Evolutionary conservation across 176 grass and related monocot genomes (phyloP).

Genomic region (Eleusine indica): DNA sequence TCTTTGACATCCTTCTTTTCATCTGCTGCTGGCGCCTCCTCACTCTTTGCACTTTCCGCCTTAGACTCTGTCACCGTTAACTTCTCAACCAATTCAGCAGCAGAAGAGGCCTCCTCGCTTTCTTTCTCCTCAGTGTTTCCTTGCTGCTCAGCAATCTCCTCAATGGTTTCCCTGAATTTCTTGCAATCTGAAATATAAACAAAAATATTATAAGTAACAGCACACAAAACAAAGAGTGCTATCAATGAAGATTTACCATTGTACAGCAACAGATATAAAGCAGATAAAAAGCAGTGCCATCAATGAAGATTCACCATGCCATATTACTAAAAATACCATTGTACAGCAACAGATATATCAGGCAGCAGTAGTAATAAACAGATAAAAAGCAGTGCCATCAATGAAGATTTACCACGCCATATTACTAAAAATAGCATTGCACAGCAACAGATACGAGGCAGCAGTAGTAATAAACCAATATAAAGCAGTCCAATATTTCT

Average conservation of each 20-base stretch:
- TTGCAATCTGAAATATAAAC: slow-evolving; percentile 56
- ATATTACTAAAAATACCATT: too few relatives aligned
- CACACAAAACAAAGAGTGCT: slow-evolving; percentile 2
- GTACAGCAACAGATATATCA: too few relatives aligned
- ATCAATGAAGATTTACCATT: not conserved
- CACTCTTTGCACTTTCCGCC: slow-evolving; percentile 30
- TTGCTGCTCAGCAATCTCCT: slow-evolving; percentile 58
- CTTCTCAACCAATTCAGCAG: slow-evolving; percentile 55
- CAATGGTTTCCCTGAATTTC: slow-evolving; percentile 65
- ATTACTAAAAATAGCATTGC: not conserved
- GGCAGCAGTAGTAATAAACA: too few relatives aligned
- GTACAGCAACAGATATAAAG: not conserved
- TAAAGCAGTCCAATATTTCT: not conserved
- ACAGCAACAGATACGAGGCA: not conserved
- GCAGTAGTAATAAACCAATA: not conserved
- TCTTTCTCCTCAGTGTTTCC: slow-evolving; percentile 45
- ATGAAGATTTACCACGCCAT: not conserved
- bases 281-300: not conserved
- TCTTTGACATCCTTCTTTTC: slow-evolving; percentile 49
- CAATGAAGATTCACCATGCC: too few relatives aligned
- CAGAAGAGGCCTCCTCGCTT: slow-evolving; percentile 46
- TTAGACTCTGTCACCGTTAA: slow-evolving; percentile 40
- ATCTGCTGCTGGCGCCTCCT: slow-evolving; percentile 26
- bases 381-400: not conserved
- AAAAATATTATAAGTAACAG: not conserved